Evolutionary conservation across 495 filamentous ascomycete genomes (phyloP).

Genomic region (Daldinia loculata): DNA sequence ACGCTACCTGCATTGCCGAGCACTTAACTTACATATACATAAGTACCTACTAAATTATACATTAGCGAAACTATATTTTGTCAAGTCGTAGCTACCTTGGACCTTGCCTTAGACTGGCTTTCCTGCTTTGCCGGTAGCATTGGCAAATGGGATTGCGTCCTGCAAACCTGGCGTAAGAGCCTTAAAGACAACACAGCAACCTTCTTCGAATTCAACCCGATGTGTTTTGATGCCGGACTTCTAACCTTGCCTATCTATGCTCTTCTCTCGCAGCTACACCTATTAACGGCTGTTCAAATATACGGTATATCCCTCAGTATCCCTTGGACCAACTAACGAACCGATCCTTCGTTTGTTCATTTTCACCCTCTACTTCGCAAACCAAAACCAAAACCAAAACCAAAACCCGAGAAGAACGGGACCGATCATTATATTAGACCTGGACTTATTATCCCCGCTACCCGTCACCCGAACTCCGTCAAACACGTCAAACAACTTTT

Average conservation of each 20-base stretch:
- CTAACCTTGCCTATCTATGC: conserved; percentile 2
- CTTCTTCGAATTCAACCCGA: conserved; percentile 18
- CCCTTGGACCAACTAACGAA: conserved; percentile 17
- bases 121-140: conserved; percentile 34
- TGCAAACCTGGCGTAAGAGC: conserved; percentile 38
- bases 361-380: conserved; percentile 10
- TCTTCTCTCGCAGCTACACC: not conserved
- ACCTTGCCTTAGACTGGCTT: not conserved
- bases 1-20: conserved; percentile 40
- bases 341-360: conserved; percentile 15
- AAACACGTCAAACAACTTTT: conserved; percentile 12
- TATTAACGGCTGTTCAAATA: not conserved
- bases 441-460: conserved; percentile 25
- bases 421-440: conserved; percentile 24
- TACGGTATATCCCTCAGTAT: not conserved
- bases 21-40: conserved; percentile 20
- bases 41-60: conserved; percentile 31
- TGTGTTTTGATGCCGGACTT: conserved; percentile 11
- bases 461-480: conserved; percentile 30
- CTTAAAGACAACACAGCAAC: conserved; percentile 41
- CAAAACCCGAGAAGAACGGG: conserved; percentile 14
- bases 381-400: not conserved
- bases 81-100: conserved; percentile 23
- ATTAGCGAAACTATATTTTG: conserved; percentile 28
- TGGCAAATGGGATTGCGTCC: conserved; percentile 38